phyloP scores from a whole-genome alignment of 1,139 yeast species.

The Kluyveromyces sp. region DNA sequence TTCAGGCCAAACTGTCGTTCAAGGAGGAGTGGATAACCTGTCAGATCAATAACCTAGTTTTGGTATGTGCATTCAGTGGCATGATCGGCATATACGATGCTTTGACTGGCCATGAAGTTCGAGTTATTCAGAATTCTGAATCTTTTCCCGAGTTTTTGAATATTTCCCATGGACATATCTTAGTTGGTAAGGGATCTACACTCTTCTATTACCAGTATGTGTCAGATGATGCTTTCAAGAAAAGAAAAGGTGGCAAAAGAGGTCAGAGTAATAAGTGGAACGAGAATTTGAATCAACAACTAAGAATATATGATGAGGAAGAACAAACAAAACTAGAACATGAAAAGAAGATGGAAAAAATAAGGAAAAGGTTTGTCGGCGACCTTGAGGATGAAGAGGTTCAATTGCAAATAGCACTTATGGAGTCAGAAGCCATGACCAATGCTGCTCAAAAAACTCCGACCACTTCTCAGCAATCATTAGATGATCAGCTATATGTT shows the following conservation, averaged over 20 bases:
- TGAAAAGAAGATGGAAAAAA: conserved; percentile 18
- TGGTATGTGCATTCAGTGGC: conserved; percentile 61
- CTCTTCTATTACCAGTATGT: conserved; percentile 27
- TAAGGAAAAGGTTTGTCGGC: conserved; percentile 28
- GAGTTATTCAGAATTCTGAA: conserved; percentile 28
- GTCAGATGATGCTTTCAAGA: conserved; percentile 14
- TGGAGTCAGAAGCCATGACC: conserved; percentile 28
- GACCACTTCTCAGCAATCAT: not conserved
- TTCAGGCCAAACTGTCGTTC: conserved; percentile 21
- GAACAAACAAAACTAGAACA: conserved; percentile 21
- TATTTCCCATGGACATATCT: conserved; percentile 28
- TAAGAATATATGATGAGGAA: conserved; percentile 31
- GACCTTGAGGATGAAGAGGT: conserved; percentile 38
- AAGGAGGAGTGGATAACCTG: conserved; percentile 28
- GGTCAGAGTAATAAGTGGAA: conserved; percentile 27
- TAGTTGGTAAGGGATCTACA: conserved; percentile 27
- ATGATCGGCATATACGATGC: conserved; percentile 55
- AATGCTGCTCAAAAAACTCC: not conserved
- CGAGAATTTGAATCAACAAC: conserved; percentile 22
- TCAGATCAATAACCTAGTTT: conserved; percentile 37
- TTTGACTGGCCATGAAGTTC: conserved; percentile 35
- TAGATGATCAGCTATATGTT: not conserved
- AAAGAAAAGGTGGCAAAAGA: conserved; percentile 11
- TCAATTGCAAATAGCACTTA: conserved; percentile 38
- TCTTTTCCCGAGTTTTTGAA: conserved; percentile 27